Evolutionary conservation across 495 filamentous ascomycete genomes (phyloP).

Genomic region (Penicillium crystallinum): DNA sequence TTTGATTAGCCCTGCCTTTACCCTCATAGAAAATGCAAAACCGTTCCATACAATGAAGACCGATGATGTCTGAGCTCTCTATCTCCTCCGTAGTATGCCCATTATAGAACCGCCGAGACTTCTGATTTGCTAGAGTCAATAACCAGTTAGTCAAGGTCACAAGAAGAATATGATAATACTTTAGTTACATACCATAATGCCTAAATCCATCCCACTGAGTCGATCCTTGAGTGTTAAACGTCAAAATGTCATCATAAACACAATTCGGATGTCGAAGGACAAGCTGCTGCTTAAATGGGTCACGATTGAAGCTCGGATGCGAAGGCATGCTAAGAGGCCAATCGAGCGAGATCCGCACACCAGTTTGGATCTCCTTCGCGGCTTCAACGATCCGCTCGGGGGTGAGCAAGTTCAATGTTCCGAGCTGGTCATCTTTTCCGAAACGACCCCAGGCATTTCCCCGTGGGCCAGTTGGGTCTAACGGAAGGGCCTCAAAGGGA

Average conservation of each 20-base stretch:
- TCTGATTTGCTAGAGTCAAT: slow-evolving; percentile 35
- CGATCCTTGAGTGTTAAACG: slow-evolving; percentile 44
- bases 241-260: slow-evolving; percentile 52
- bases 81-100: slow-evolving; percentile 54
- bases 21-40: not conserved
- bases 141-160: not conserved
- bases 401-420: slow-evolving; percentile 49
- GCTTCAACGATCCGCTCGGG: slow-evolving; percentile 45
- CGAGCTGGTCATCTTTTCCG: slow-evolving; percentile 44
- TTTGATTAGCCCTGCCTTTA: not conserved
- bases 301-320: slow-evolving; percentile 31
- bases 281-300: slow-evolving; percentile 36
- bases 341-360: slow-evolving; percentile 45
- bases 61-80: slow-evolving; percentile 33
- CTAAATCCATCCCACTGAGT: slow-evolving; percentile 52
- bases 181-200: slow-evolving; percentile 31
- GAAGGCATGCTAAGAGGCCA: slow-evolving; percentile 40
- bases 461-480: slow-evolving; percentile 40
- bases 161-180: not conserved
- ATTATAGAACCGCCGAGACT: slow-evolving; percentile 52
- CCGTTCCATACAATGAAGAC: slow-evolving; percentile 32
- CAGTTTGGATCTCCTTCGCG: slow-evolving; percentile 47
- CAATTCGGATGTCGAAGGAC: slow-evolving; percentile 27
- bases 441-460: slow-evolving; percentile 53
- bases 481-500: slow-evolving; percentile 42